Evolutionary conservation across 2,329 filamentous ascomycete genomes (phyloP).

Genomic region (Fusarium nanum): DNA sequence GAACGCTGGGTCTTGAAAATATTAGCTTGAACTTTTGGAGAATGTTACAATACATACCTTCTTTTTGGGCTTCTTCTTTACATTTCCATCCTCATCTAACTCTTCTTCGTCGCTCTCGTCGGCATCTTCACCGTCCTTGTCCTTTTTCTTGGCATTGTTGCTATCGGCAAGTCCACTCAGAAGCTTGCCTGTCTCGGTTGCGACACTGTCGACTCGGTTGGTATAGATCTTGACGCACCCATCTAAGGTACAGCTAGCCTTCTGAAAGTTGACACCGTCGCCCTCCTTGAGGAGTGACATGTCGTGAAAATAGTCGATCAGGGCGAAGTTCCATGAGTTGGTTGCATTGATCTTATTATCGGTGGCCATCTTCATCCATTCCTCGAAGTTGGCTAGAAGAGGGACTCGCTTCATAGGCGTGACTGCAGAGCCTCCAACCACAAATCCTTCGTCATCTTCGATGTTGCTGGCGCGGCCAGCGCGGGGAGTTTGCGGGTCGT

Average conservation of each 20-base stretch:
- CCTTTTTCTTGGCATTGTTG: slow-evolving; percentile 79
- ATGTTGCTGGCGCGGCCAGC: slow-evolving; percentile 52
- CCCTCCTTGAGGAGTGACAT: slow-evolving; percentile 98
- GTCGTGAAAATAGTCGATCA: slow-evolving; percentile 99
- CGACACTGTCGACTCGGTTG: slow-evolving; percentile 96
- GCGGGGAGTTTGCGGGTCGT: slow-evolving; percentile 66
- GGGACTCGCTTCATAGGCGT: slow-evolving; percentile 97
- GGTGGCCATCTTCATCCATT: slow-evolving; percentile 99
- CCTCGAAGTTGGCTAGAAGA: slow-evolving; percentile 96
- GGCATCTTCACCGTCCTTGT: slow-evolving; percentile 72
- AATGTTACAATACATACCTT: slow-evolving; percentile 66
- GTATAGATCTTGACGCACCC: slow-evolving; percentile 99
- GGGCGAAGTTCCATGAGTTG: slow-evolving; percentile 99
- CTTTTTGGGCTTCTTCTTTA: slow-evolving; percentile 75
- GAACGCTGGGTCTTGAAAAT: slow-evolving; percentile 71
- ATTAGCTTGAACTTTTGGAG: slow-evolving; percentile 16
- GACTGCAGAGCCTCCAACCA: slow-evolving; percentile 79
- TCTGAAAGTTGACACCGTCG: slow-evolving; percentile 97
- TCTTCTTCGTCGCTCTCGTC: slow-evolving; percentile 76
- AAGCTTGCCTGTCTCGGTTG: slow-evolving; percentile 95
- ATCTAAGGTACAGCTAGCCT: slow-evolving; percentile 96
- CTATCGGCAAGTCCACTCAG: slow-evolving; percentile 93
- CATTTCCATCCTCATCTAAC: slow-evolving; percentile 69
- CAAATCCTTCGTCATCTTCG: slow-evolving; percentile 68
- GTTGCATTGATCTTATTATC: slow-evolving; percentile 99